Evolutionary conservation across 2,329 filamentous ascomycete species (phyloP).

Genomic region (Penicillium sp.): DNA sequence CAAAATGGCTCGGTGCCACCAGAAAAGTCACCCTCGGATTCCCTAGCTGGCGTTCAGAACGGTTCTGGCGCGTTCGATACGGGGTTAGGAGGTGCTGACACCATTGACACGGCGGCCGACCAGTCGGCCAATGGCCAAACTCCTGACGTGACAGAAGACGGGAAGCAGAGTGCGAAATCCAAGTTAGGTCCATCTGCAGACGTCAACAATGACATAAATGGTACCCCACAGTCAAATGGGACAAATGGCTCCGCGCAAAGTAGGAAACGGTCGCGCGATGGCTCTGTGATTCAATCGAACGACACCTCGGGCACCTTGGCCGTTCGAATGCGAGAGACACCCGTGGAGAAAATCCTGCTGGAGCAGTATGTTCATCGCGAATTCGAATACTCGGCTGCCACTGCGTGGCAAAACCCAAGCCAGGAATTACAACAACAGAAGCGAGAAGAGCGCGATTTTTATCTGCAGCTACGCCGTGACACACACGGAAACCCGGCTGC

Average conservation of each 20-base stretch:
- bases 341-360: slow-evolving; percentile 56
- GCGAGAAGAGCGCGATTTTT: slow-evolving; percentile 71
- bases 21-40: slow-evolving; percentile 29
- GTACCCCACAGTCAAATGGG: slow-evolving; percentile 37
- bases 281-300: slow-evolving; percentile 55
- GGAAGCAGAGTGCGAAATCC: slow-evolving; percentile 65
- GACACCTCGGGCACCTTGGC: slow-evolving; percentile 33
- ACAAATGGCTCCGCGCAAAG: slow-evolving; percentile 56
- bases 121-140: slow-evolving; percentile 32
- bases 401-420: slow-evolving; percentile 56
- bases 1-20: slow-evolving; percentile 27
- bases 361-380: slow-evolving; percentile 70
- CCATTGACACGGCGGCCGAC: slow-evolving; percentile 26
- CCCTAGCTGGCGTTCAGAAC: slow-evolving; percentile 30
- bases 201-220: slow-evolving; percentile 34
- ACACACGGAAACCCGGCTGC: slow-evolving; percentile 61
- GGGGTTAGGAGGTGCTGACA: slow-evolving; percentile 27
- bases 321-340: slow-evolving; percentile 47
- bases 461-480: slow-evolving; percentile 66
- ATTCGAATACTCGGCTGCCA: slow-evolving; percentile 61
- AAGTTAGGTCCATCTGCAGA: slow-evolving; percentile 57
- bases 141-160: slow-evolving; percentile 57
- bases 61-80: slow-evolving; percentile 28
- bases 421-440: slow-evolving; percentile 65
- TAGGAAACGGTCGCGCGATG: slow-evolving; percentile 64